Evolutionary conservation across 2,329 filamentous ascomycete species (phyloP), one percentile per base, ranked within the genome.

Genomic region (Aspergillus pseudoviridinutans): DNA sequence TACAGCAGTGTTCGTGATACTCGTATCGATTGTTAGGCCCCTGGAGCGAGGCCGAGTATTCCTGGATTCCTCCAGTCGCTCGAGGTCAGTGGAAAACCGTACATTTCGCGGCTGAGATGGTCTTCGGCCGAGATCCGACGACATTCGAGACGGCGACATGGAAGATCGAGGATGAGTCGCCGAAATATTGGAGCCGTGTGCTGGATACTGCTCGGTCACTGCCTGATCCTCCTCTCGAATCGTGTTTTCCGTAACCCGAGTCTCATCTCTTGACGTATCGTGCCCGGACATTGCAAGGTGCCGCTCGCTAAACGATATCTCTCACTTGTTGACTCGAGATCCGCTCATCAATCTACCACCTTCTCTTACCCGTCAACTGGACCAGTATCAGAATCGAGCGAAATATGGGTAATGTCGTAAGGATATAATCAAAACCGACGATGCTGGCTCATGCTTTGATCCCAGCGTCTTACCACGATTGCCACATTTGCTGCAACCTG

Each of bases 11-110:
- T 49, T 54, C 5, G 63, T 41, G 47, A 71, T 54, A 53, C 61
- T 64, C 4, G 73, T 75, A 46, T 75, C 62, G 49, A 75, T 64
- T 2, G 66, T 72, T 29, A 75, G 57, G 3, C 66, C 69, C 44
- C 65, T 65, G 6, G 67, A 67, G 24, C 53, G 61, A 8, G 67
- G 67, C 3, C 66, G 68, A 49, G 64, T 61, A 49, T 66, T 64
- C 56, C 57, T 58, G 10, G 64, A 58, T 32, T 65, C 64, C 52
- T 67, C 66, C 38, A 35, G 61, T 47, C 62, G 65, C n/a, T 71
- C 69, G 49, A 72, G 51, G 50, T 72, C 70, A 27, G 68, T 64
- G 12, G 70, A 73, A 38, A 73, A 73, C 12, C 70, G 70, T 32
- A 73, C 70, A 64, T 69, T 67, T 35, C 69, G 65, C 46, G 68